Evolutionary conservation across 345 rosid genomes (phyloP).

Genomic region (Crucihimalaya himalaica): DNA sequence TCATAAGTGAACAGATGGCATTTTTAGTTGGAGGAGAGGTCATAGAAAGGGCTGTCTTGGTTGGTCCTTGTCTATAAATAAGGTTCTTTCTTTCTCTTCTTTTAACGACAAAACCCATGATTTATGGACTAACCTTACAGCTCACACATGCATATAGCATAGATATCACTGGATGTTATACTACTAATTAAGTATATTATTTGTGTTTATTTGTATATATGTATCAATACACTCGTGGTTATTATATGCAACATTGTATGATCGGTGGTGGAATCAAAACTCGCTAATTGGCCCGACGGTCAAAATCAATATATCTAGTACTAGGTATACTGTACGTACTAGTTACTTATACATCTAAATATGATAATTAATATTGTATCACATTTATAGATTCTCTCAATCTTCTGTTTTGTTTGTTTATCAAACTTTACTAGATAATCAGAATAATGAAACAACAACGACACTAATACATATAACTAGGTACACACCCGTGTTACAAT

Average conservation of each 20-base stretch:
- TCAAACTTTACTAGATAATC: neutral
- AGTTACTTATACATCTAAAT: neutral
- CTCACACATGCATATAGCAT: constrained; percentile 37
- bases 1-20: constrained; percentile 35
- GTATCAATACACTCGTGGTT: neutral
- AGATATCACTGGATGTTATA: constrained; percentile 16
- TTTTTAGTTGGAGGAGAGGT: constrained; percentile 25
- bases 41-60: constrained; percentile 39
- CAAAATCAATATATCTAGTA: neutral
- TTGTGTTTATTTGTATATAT: neutral
- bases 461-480: neutral
- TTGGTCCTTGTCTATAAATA: constrained; percentile 38
- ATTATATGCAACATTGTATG: neutral
- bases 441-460: neutral
- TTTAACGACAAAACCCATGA: constrained; percentile 40
- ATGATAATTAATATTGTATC: neutral
- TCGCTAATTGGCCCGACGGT: neutral
- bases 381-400: neutral
- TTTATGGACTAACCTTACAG: constrained; percentile 41
- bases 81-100: constrained; percentile 37
- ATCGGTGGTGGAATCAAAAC: constrained; percentile 4
- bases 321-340: neutral
- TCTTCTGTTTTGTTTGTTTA: neutral
- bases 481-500: too few species aligned
- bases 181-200: neutral